Conservation (phyloP, 2,329 filamentous ascomycete genomes). For the Lasiodiplodia gonubiensis region DNA sequence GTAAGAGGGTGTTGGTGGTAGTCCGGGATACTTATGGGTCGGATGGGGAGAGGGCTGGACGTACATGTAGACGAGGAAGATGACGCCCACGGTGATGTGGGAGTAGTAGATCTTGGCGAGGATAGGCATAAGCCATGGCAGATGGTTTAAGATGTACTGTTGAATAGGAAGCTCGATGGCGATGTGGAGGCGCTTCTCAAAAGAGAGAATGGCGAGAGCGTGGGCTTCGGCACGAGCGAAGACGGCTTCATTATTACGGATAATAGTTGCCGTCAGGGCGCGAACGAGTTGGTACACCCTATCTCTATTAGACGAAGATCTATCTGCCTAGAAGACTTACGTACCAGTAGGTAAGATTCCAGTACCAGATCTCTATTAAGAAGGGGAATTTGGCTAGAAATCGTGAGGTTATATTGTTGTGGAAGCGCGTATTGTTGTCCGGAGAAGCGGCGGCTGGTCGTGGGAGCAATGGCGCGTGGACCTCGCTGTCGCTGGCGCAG, state of each 20-base stretch:
- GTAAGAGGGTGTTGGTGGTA: background rate
- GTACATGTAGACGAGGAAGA: conserved; percentile 57
- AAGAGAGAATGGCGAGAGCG: conserved; percentile 48
- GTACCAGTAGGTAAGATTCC: conserved; percentile 43
- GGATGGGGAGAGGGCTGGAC: background rate
- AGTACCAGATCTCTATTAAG: conserved; percentile 43
- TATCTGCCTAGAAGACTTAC: background rate
- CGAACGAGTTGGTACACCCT: conserved; percentile 53
- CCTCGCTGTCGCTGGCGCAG: conserved; percentile 1
- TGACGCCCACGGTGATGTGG: conserved; percentile 54
- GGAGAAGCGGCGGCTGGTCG: background rate
- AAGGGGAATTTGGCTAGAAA: conserved; percentile 40
- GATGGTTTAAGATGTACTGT: conserved; percentile 45
- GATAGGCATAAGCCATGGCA: conserved; percentile 47
- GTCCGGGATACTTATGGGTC: background rate
- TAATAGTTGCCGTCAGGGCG: conserved; percentile 51
- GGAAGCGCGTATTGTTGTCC: conserved; percentile 28
- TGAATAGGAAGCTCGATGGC: conserved; percentile 52
- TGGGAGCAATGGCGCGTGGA: conserved; percentile 18
- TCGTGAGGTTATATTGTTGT: conserved; percentile 28
- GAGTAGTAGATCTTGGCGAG: conserved; percentile 55
- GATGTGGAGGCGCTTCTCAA: conserved; percentile 48
- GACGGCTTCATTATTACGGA: conserved; percentile 47
- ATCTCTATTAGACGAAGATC: background rate
- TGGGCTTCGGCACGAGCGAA: conserved; percentile 49